These are phyloP conservation scores for Leptosphaerulina australis DNA, from an alignment of 2,329 filamentous ascomycete species.

Conservation along the genomic window DNA sequence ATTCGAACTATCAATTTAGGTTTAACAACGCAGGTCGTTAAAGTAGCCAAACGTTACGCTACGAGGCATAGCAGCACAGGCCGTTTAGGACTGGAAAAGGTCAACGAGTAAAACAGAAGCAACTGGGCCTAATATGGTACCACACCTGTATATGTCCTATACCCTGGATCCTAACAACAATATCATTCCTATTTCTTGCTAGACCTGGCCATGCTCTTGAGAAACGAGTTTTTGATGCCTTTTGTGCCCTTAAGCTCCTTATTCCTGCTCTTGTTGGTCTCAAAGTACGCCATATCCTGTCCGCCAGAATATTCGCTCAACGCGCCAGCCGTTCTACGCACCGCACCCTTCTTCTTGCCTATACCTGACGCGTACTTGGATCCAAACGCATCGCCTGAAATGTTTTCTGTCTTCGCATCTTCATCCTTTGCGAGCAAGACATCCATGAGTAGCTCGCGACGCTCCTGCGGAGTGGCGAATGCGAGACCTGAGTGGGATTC, in stretches of 20 bases:
- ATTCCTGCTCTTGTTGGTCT: slow-evolving; percentile 56
- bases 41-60: too few species aligned
- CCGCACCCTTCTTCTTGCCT: slow-evolving; percentile 62
- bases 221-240: slow-evolving; percentile 51
- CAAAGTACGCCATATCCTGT: slow-evolving; percentile 88
- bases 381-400: slow-evolving; percentile 70
- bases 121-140: too few species aligned
- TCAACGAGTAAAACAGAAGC: too few species aligned
- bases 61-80: too few species aligned
- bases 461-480: slow-evolving; percentile 78
- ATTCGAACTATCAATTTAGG: too few species aligned
- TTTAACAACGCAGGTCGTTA: too few species aligned
- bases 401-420: slow-evolving; percentile 70
- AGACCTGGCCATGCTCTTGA: slow-evolving; percentile 50
- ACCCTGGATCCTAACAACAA: too few species aligned
- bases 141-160: too few species aligned
- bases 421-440: slow-evolving; percentile 87
- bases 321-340: slow-evolving; percentile 80
- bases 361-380: slow-evolving; percentile 48
- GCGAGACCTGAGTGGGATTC: slow-evolving; percentile 80
- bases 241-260: slow-evolving; percentile 52
- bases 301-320: slow-evolving; percentile 87
- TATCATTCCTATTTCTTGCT: slow-evolving; percentile 11
- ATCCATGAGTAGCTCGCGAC: slow-evolving; percentile 84
- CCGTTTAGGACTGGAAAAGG: too few species aligned